These are phyloP conservation scores for Aspergillus fructus DNA, from an alignment of 2,329 filamentous ascomycete species.

Conservation along the genomic window DNA sequence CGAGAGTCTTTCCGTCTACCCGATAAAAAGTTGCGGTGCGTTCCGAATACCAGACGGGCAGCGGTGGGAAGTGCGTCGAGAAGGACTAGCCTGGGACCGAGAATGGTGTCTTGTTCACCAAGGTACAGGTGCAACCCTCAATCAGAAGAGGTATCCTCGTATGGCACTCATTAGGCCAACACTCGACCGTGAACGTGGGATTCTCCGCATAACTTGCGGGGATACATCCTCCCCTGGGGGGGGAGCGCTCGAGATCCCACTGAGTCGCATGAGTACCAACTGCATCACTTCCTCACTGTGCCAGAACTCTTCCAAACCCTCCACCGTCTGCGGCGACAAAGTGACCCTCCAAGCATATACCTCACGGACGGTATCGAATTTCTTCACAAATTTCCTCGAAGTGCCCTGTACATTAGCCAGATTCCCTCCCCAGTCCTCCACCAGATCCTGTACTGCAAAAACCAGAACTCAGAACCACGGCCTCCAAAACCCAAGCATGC, in stretches of 20 bases:
- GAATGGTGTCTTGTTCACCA: slow-evolving; percentile 94
- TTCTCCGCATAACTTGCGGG: slow-evolving; percentile 59
- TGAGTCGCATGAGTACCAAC: slow-evolving; percentile 32
- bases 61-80: slow-evolving; percentile 73
- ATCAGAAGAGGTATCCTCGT: slow-evolving; percentile 80
- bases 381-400: slow-evolving; percentile 74
- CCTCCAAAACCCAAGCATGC: slow-evolving; percentile 37
- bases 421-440: slow-evolving; percentile 69
- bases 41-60: slow-evolving; percentile 65
- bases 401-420: slow-evolving; percentile 81
- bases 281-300: slow-evolving; percentile 67
- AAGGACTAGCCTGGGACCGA: slow-evolving; percentile 90
- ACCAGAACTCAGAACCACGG: slow-evolving; percentile 67
- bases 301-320: slow-evolving; percentile 43
- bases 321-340: slow-evolving; percentile 80
- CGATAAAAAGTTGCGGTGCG: slow-evolving; percentile 90
- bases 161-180: slow-evolving; percentile 81
- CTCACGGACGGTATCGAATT: slow-evolving; percentile 63
- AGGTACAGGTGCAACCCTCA: slow-evolving; percentile 79
- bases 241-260: slow-evolving; percentile 36
- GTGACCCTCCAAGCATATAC: slow-evolving; percentile 71
- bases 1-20: slow-evolving; percentile 73
- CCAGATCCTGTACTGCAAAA: slow-evolving; percentile 50
- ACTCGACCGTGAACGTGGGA: slow-evolving; percentile 67
- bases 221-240: slow-evolving; percentile 32